A percentile compares a stretch with the other conserved stretches of the same genome.
phyloP scores from a whole-genome alignment of 1,139 yeast species.

The Sugiyamaella novakii region DNA sequence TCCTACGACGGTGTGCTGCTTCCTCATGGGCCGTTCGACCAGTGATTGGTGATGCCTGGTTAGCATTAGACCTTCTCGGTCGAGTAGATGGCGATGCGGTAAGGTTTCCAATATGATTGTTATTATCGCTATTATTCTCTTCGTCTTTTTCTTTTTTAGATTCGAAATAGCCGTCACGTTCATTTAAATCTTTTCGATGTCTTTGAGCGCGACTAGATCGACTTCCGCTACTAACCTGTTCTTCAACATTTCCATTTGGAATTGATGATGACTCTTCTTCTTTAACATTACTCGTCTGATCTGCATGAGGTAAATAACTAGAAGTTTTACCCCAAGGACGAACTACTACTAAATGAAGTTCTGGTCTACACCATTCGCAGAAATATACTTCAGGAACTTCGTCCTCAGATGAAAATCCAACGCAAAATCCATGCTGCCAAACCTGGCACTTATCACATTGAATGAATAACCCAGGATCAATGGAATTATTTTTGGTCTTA shows the following conservation, averaged over 20 bases:
- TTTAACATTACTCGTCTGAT: constrained; percentile 20
- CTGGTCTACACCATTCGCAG: constrained; percentile 91
- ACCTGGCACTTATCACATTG: constrained; percentile 92
- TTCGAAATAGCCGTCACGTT: constrained; percentile 15
- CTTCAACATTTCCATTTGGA: constrained; percentile 15
- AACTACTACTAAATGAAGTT: constrained; percentile 62
- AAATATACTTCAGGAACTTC: constrained; percentile 89
- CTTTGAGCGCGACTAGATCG: constrained; percentile 17
- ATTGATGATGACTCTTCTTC: constrained; percentile 15
- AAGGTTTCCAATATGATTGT: not conserved
- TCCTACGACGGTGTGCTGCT: constrained; percentile 33
- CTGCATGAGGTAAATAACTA: constrained; percentile 46
- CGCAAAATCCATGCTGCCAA: constrained; percentile 98
- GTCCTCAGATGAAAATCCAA: constrained; percentile 70
- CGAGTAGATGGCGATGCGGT: constrained; percentile 10
- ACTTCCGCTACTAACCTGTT: constrained; percentile 2
- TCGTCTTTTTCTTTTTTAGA: constrained; percentile 7
- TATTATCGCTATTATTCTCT: not conserved
- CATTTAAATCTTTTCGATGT: constrained; percentile 16
- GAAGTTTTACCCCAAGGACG: constrained; percentile 51
- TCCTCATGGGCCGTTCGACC: constrained; percentile 5
- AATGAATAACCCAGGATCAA: constrained; percentile 76
- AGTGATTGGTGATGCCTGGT: constrained; percentile 1
- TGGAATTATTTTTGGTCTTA: constrained; percentile 57
- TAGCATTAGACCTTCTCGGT: constrained; percentile 7